These are phyloP conservation scores for Sporobolomyces pararoseus DNA, from an alignment of 768 basidiomycete genomes.

Conservation along the genomic window DNA sequence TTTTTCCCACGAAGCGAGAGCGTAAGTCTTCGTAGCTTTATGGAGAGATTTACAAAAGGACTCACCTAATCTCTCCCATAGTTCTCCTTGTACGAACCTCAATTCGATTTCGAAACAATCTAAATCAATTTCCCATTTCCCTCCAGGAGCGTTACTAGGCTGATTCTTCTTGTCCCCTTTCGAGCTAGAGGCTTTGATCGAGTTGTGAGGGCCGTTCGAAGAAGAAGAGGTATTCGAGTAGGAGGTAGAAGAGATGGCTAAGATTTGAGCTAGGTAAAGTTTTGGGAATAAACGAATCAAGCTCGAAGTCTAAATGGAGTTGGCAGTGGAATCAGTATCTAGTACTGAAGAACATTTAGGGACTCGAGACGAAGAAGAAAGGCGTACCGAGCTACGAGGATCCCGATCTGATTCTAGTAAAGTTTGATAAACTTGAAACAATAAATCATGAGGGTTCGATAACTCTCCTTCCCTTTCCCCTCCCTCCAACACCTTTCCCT, in stretches of 20 bases:
- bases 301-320: too few species aligned
- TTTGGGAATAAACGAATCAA: not conserved
- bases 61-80: not conserved
- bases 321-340: too few species aligned
- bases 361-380: too few species aligned
- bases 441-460: constrained; percentile 8
- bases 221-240: too few species aligned
- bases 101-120: not conserved
- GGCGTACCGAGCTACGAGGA: too few species aligned
- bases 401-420: too few species aligned
- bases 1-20: too few species aligned
- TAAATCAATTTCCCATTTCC: not conserved
- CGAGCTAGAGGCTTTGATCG: not conserved
- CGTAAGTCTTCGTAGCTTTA: too few species aligned
- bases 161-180: not conserved
- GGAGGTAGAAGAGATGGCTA: not conserved
- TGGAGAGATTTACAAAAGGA: not conserved
- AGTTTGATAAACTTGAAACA: not conserved
- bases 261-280: not conserved
- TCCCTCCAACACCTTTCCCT: not conserved
- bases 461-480: not conserved
- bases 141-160: not conserved
- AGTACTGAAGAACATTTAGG: too few species aligned
- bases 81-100: not conserved
- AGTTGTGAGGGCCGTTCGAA: not conserved